These are phyloP conservation scores for Cinnamomum chago DNA, from an alignment of 164 flowering plant species.

Conservation along the genomic window DNA sequence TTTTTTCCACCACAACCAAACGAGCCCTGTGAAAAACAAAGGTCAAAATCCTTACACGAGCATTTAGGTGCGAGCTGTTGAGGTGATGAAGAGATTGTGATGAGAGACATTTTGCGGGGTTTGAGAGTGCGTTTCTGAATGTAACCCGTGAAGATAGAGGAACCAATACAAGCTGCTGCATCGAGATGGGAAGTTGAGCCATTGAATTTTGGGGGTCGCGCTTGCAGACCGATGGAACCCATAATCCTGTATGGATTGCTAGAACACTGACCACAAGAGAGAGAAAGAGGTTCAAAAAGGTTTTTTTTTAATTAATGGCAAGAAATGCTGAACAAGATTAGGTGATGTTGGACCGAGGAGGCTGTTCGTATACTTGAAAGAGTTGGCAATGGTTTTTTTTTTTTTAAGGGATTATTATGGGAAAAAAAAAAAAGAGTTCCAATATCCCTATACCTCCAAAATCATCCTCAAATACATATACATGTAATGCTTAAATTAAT, in stretches of 20 bases:
- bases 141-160: background rate
- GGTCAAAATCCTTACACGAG: conserved; percentile 2
- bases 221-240: background rate
- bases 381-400: no score
- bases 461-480: no score
- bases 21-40: background rate
- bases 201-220: background rate
- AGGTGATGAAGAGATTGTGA: background rate
- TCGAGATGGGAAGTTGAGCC: background rate
- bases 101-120: background rate
- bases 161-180: background rate
- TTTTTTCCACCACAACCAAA: background rate
- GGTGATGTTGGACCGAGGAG: no score
- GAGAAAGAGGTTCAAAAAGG: no score
- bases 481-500: no score
- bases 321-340: no score
- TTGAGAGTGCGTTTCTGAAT: background rate
- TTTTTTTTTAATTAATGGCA: no score
- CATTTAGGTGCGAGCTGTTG: background rate
- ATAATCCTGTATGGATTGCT: background rate
- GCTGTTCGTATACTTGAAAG: no score
- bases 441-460: no score
- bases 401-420: no score
- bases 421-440: no score
- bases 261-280: background rate